Conservation (phyloP, 495 filamentous ascomycete genomes). For the Chaetomidium leptoderma region DNA sequence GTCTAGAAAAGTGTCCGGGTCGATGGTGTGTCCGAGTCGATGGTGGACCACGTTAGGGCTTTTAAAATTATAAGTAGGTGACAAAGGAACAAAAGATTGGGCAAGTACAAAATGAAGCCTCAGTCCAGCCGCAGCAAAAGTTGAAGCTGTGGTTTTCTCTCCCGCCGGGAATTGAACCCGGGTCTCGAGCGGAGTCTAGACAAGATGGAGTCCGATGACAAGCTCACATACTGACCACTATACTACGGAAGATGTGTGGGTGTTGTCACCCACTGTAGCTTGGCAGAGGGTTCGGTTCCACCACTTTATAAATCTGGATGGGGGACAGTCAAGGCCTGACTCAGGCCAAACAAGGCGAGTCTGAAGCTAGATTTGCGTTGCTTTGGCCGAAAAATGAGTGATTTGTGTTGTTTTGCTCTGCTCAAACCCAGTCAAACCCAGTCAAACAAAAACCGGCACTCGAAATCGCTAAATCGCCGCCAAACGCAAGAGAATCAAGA, state of each 20-base stretch:
- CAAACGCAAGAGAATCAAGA: no score
- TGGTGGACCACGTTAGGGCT: no score
- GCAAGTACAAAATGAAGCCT: no score
- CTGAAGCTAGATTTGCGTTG: not conserved
- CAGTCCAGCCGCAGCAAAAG: slow-evolving; percentile 1
- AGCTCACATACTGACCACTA: slow-evolving; percentile 21
- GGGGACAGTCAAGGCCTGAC: not conserved
- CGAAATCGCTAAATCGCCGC: no score
- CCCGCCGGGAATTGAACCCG: slow-evolving; percentile 20
- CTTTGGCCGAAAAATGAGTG: no score
- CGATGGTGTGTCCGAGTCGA: no score
- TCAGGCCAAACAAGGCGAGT: no score
- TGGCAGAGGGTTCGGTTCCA: not conserved
- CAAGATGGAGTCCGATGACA: slow-evolving; percentile 3
- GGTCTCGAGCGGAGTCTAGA: slow-evolving; percentile 12
- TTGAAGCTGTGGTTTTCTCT: slow-evolving; percentile 5
- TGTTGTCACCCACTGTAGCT: slow-evolving; percentile 12
- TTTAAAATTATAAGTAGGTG: no score
- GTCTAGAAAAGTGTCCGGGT: no score
- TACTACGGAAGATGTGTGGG: slow-evolving; percentile 13
- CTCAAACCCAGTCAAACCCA: no score
- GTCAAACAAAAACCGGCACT: no score
- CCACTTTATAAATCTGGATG: not conserved
- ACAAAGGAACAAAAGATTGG: no score
- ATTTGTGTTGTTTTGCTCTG: not conserved